phyloP scores from a whole-genome alignment of 345 rosid species.

The Pugionium dolabratum region DNA sequence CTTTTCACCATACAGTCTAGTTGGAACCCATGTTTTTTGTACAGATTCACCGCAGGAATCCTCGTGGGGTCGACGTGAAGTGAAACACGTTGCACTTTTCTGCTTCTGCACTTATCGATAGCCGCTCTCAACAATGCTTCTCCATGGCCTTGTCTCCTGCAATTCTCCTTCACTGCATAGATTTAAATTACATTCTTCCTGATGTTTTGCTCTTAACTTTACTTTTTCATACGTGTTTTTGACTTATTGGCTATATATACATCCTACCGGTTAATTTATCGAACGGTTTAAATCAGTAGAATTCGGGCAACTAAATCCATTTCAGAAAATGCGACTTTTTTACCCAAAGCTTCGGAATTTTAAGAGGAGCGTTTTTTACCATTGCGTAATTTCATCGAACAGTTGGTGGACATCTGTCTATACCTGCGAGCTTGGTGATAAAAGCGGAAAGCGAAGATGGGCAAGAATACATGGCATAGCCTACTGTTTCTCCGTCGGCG shows the following conservation, averaged over 20 bases:
- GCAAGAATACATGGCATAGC: constrained; percentile 74
- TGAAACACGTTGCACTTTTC: constrained; percentile 61
- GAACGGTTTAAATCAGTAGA: neutral
- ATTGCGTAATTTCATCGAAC: constrained; percentile 53
- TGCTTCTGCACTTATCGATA: constrained; percentile 63
- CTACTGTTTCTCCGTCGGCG: constrained; percentile 51
- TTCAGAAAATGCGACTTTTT: too few species aligned
- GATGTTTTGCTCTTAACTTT: neutral
- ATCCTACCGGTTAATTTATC: neutral
- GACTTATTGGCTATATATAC: neutral
- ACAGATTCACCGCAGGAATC: constrained; percentile 62
- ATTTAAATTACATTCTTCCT: constrained; percentile 6
- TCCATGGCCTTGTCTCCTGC: constrained; percentile 69
- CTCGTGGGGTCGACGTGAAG: constrained; percentile 84
- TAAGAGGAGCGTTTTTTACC: neutral
- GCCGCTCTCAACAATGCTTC: constrained; percentile 70
- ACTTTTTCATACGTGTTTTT: neutral
- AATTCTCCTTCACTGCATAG: constrained; percentile 65
- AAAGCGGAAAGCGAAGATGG: constrained; percentile 74
- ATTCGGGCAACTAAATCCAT: neutral
- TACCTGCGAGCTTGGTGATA: constrained; percentile 86
- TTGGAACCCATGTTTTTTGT: constrained; percentile 72
- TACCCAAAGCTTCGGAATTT: neutral
- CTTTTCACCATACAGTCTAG: constrained; percentile 58
- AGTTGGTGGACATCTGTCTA: constrained; percentile 24